A percentile compares a stretch with the other conserved stretches of the same genome.
Evolutionary conservation across 768 basidiomycete species (phyloP).

Genomic region (Lentinula guzmanii): DNA sequence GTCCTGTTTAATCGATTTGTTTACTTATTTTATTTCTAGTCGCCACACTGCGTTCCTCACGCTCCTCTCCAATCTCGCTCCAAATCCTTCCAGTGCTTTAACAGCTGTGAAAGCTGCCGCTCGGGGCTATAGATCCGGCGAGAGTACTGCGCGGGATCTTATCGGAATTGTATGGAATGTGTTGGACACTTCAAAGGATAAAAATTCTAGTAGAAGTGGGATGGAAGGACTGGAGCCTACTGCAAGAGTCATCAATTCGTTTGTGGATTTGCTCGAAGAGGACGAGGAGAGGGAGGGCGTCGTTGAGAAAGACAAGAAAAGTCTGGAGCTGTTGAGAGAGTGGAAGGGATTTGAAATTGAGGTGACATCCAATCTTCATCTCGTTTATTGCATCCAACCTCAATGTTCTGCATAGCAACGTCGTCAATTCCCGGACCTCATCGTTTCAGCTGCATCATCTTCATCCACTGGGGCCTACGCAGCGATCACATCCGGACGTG

Average conservation of each 20-base stretch:
- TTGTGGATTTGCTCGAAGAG: slow-evolving; percentile 77
- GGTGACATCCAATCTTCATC: slow-evolving; percentile 11
- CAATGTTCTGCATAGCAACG: slow-evolving; percentile 51
- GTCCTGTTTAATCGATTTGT: no score
- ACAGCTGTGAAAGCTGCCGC: slow-evolving; percentile 69
- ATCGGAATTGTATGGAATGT: slow-evolving; percentile 87
- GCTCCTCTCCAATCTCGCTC: slow-evolving; percentile 35
- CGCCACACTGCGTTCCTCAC: slow-evolving; percentile 26
- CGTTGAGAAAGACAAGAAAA: slow-evolving; percentile 37
- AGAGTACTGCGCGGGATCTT: slow-evolving; percentile 77
- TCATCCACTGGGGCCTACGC: slow-evolving; percentile 46
- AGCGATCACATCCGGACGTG: slow-evolving; percentile 74
- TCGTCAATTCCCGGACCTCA: slow-evolving; percentile 77
- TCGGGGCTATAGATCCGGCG: slow-evolving; percentile 70
- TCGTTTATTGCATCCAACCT: background rate
- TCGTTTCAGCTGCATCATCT: slow-evolving; percentile 48
- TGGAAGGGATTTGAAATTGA: slow-evolving; percentile 86
- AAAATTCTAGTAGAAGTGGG: background rate
- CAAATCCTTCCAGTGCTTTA: slow-evolving; percentile 49
- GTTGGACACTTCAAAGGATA: slow-evolving; percentile 29
- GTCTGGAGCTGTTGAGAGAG: slow-evolving; percentile 60
- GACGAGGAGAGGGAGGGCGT: slow-evolving; percentile 36
- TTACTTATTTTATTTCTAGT: slow-evolving; percentile 23
- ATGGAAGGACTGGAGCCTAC: slow-evolving; percentile 52
- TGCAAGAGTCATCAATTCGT: slow-evolving; percentile 61